phyloP scores from a whole-genome alignment of 129 eudicot genomes.

The Heracleum sosnowskyi region DNA sequence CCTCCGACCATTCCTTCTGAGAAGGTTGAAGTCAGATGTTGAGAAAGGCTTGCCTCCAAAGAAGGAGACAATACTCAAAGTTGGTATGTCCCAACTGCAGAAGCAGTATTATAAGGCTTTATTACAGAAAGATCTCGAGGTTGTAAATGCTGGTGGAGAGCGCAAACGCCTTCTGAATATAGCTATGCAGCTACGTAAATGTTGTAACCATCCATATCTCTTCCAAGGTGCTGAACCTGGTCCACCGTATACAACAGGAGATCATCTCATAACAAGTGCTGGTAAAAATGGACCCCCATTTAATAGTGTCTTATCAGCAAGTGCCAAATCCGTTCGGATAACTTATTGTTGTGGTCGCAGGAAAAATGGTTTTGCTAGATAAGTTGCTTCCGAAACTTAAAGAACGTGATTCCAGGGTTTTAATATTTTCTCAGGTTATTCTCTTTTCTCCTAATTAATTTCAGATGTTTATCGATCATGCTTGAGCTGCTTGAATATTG shows the following conservation, averaged over 20 bases:
- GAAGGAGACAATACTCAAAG: constrained; percentile 96
- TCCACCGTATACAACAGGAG: constrained; percentile 94
- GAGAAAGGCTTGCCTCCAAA: constrained; percentile 99
- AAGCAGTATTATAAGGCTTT: constrained; percentile 85
- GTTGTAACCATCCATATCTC: constrained; percentile 95
- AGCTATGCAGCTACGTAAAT: constrained; percentile 95
- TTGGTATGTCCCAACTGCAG: constrained; percentile 99
- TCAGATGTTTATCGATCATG: not conserved
- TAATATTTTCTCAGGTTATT: constrained; percentile 85
- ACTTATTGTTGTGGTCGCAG: constrained; percentile 22
- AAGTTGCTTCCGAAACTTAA: constrained; percentile 92
- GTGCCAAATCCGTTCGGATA: not conserved
- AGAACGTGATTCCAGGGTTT: constrained; percentile 92
- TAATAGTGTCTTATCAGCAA: not conserved
- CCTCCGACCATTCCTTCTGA: constrained; percentile 75
- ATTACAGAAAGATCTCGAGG: constrained; percentile 98
- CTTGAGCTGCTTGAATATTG: not conserved
- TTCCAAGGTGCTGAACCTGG: constrained; percentile 99
- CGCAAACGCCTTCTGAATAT: constrained; percentile 89
- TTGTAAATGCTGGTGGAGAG: constrained; percentile 98
- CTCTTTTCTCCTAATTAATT: not conserved
- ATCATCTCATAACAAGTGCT: constrained; percentile 80
- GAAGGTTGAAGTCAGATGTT: constrained; percentile 99
- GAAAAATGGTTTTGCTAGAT: constrained; percentile 91
- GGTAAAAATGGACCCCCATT: constrained; percentile 27